A percentile compares a stretch with the other conserved stretches of the same genome.
Evolutionary conservation across 306 rosid species (phyloP).

Genomic region (Mucuna pruriens): DNA sequence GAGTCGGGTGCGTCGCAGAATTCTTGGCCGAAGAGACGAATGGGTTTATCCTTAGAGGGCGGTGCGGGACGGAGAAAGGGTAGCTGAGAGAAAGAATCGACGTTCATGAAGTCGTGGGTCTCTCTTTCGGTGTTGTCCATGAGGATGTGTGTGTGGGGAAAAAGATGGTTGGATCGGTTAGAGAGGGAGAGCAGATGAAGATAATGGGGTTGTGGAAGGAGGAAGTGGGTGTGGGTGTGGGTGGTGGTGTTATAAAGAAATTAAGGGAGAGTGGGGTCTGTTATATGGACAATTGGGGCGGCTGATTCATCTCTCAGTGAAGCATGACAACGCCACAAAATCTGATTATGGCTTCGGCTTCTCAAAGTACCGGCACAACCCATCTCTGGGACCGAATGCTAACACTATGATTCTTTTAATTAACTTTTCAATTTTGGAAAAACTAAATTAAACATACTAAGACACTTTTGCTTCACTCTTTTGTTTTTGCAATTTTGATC

Average conservation of each 20-base stretch:
- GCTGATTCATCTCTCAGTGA: slow-evolving; percentile 66
- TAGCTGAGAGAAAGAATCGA: slow-evolving; percentile 83
- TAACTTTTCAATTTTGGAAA: too few relatives aligned
- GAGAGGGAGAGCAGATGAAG: background rate
- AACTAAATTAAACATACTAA: too few relatives aligned
- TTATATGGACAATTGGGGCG: slow-evolving; percentile 54
- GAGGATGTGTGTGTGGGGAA: slow-evolving; percentile 33
- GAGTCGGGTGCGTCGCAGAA: slow-evolving; percentile 44
- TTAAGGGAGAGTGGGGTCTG: slow-evolving; percentile 47
- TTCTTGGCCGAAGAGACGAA: slow-evolving; percentile 77
- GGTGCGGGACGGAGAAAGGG: slow-evolving; percentile 81
- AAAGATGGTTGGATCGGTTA: background rate
- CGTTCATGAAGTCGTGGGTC: slow-evolving; percentile 91
- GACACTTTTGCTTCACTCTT: too few relatives aligned
- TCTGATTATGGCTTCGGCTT: slow-evolving; percentile 53
- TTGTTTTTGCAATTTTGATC: too few relatives aligned
- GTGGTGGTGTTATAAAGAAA: slow-evolving; percentile 63
- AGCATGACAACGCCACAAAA: slow-evolving; percentile 57
- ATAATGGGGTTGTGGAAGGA: background rate
- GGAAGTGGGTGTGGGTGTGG: background rate
- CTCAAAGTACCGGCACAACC: slow-evolving; percentile 48
- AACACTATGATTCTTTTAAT: background rate
- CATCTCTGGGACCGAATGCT: background rate
- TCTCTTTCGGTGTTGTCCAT: slow-evolving; percentile 73
- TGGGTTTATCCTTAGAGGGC: slow-evolving; percentile 51